phyloP scores from a whole-genome alignment of 1,139 yeast species.

The Zygosaccharomyces sapae region DNA sequence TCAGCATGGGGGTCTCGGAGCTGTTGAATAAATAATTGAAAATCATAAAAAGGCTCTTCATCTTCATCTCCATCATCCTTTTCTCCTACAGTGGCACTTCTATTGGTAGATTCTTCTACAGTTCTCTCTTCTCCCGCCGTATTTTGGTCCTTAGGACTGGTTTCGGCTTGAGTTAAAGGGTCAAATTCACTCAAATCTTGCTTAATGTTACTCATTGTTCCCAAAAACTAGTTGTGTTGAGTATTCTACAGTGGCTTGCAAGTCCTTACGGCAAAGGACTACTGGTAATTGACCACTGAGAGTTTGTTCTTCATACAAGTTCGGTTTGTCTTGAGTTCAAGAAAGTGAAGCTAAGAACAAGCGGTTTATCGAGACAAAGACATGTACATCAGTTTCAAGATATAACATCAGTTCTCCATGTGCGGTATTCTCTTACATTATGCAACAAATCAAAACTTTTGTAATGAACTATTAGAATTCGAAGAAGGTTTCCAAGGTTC shows the following conservation, averaged over 20 bases:
- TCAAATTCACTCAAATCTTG: constrained; percentile 19
- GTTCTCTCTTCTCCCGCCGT: background rate
- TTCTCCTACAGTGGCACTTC: constrained; percentile 2
- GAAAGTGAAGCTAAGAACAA: background rate
- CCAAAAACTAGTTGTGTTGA: background rate
- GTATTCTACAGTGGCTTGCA: background rate
- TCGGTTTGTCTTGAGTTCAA: background rate
- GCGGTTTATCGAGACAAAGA: background rate
- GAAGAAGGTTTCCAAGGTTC: constrained; percentile 25
- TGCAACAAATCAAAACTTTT: constrained; percentile 1
- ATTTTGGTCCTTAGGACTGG: constrained; percentile 1
- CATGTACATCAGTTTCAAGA: background rate
- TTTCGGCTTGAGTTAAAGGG: constrained; percentile 12
- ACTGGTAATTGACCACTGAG: background rate
- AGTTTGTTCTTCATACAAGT: background rate
- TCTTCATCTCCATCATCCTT: constrained; percentile 16
- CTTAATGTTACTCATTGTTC: constrained; percentile 6
- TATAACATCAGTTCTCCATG: constrained; percentile 29
- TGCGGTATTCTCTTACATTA: constrained; percentile 44
- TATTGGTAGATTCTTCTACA: background rate
- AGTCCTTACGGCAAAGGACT: background rate
- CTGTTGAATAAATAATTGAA: constrained; percentile 70
- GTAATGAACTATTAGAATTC: constrained; percentile 19
- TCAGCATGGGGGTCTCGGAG: constrained; percentile 75
- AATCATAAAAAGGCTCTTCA: constrained; percentile 47